Percentiles rank a stretch among this genome's conserved stretches.
Conservation (phyloP, 768 basidiomycete genomes). For the Podaxis rugospora region DNA sequence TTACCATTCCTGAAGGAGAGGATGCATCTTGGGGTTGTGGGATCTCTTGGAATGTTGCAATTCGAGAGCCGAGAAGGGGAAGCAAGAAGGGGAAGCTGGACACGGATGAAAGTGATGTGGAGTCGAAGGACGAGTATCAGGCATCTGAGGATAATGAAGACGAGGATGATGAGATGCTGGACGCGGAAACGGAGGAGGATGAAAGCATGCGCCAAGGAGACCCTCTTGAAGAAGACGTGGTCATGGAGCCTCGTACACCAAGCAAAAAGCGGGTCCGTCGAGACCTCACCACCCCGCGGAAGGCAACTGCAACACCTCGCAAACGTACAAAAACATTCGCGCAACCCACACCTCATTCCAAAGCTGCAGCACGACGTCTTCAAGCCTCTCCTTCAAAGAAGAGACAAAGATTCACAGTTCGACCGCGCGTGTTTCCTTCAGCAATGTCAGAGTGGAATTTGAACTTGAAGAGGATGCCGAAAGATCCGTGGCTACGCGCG, state of each 20-base stretch:
- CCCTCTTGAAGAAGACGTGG: constrained; percentile 37
- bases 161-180: constrained; percentile 22
- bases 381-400: constrained; percentile 25
- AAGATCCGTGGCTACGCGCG: constrained; percentile 80
- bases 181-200: constrained; percentile 23
- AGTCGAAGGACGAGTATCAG: constrained; percentile 19
- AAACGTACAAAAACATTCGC: constrained; percentile 35
- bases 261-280: constrained; percentile 16
- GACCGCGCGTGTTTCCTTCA: constrained; percentile 20
- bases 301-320: constrained; percentile 15
- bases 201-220: constrained; percentile 19
- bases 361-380: constrained; percentile 55
- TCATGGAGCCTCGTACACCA: constrained; percentile 18
- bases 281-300: constrained; percentile 20
- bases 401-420: constrained; percentile 20
- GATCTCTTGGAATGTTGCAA: constrained; percentile 42
- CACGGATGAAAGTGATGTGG: constrained; percentile 11
- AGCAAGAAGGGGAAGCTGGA: constrained; percentile 11
- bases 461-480: constrained; percentile 50
- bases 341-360: constrained; percentile 74
- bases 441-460: constrained; percentile 29
- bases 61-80: constrained; percentile 11
- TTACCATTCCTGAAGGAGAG: constrained; percentile 22
- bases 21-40: constrained; percentile 34
- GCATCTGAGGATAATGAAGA: constrained; percentile 26